phyloP scores from a whole-genome alignment of 768 basidiomycete genomes.

The Leccinum subtestaceum region DNA sequence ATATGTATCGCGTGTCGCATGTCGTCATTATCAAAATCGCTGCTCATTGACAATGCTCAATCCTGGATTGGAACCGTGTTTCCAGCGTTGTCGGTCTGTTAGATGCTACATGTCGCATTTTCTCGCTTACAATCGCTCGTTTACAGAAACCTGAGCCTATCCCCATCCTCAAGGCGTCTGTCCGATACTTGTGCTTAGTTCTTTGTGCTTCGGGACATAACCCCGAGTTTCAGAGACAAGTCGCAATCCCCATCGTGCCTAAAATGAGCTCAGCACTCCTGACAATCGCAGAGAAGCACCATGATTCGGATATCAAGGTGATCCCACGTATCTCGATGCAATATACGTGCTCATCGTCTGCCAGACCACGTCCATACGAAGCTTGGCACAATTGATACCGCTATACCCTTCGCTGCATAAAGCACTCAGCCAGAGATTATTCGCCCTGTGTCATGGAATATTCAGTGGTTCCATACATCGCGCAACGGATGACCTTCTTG shows the following conservation, averaged over 20 bases:
- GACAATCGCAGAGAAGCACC: slow-evolving; percentile 49
- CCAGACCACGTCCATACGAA: slow-evolving; percentile 45
- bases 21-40: slow-evolving; percentile 49
- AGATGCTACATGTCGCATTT: slow-evolving; percentile 16
- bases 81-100: slow-evolving; percentile 68
- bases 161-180: slow-evolving; percentile 57
- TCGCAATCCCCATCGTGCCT: slow-evolving; percentile 65
- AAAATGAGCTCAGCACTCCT: slow-evolving; percentile 66
- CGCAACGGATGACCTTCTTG: slow-evolving; percentile 38
- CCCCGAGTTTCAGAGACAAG: slow-evolving; percentile 82
- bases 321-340: slow-evolving; percentile 1
- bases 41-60: slow-evolving; percentile 70
- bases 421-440: slow-evolving; percentile 50
- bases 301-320: slow-evolving; percentile 56
- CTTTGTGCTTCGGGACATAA: slow-evolving; percentile 58
- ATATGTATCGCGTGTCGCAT: slow-evolving; percentile 71
- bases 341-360: slow-evolving; percentile 5
- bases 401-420: slow-evolving; percentile 69
- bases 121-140: slow-evolving; percentile 14
- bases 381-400: slow-evolving; percentile 54
- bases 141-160: slow-evolving; percentile 65
- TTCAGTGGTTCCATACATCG: slow-evolving; percentile 53
- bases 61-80: slow-evolving; percentile 67
- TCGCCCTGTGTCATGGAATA: slow-evolving; percentile 50
- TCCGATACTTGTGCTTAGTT: slow-evolving; percentile 61